Percentiles rank a stretch among this genome's conserved stretches.
These are phyloP conservation scores for Coccomyxa sp. DNA, from an alignment of 139 green algal species.

Conservation along the genomic window DNA sequence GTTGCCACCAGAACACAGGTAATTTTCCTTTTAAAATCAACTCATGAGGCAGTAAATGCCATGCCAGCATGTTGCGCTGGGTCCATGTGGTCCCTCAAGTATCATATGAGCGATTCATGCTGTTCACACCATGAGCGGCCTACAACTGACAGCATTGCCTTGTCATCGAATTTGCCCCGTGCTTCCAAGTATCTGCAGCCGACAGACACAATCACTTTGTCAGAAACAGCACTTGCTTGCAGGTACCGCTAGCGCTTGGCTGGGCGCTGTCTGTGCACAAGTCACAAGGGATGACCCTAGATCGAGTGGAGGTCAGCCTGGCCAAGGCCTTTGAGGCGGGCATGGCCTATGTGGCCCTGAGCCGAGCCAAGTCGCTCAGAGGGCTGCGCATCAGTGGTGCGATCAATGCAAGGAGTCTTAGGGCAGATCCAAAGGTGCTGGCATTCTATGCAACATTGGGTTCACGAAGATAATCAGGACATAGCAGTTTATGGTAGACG, in stretches of 20 bases:
- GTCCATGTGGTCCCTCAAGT: too few species aligned
- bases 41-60: too few species aligned
- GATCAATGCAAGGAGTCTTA: conserved; percentile 26
- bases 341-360: conserved; percentile 71
- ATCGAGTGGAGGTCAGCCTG: conserved; percentile 45
- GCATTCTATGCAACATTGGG: conserved; percentile 13
- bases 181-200: background rate
- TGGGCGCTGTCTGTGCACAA: conserved; percentile 74
- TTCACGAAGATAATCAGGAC: too few species aligned
- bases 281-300: conserved; percentile 71
- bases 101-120: too few species aligned
- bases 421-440: conserved; percentile 24
- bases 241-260: conserved; percentile 57
- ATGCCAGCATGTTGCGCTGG: too few species aligned
- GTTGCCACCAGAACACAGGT: conserved; percentile 17
- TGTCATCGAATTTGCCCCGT: background rate
- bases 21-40: too few species aligned
- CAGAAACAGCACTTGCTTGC: background rate
- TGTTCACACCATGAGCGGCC: too few species aligned
- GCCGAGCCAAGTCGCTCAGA: conserved; percentile 33
- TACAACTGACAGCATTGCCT: background rate
- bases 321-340: conserved; percentile 56
- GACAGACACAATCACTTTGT: background rate
- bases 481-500: too few species aligned
- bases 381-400: conserved; percentile 36